These are phyloP conservation scores for Tuber indicum DNA, from an alignment of 495 filamentous ascomycete species.

Conservation along the genomic window DNA sequence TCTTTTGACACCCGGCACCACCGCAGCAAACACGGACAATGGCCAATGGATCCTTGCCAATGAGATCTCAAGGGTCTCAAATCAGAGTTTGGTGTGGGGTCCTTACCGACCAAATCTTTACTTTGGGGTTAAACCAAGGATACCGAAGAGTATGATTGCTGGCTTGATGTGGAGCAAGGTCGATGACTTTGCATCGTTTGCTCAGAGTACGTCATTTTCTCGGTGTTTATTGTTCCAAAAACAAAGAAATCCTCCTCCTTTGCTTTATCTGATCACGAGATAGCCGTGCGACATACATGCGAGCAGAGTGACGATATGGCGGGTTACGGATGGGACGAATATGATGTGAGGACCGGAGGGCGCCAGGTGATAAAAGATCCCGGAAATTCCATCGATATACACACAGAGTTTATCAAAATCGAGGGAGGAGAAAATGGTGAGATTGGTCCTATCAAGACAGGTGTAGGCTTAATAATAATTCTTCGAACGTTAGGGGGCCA, in stretches of 20 bases:
- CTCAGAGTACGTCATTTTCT: conserved; percentile 8
- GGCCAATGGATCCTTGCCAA: conserved; percentile 33
- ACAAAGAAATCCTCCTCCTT: conserved; percentile 22
- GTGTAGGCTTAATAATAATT: neutral
- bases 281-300: conserved; percentile 88
- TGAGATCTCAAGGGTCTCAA: conserved; percentile 57
- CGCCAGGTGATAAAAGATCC: conserved; percentile 83
- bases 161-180: conserved; percentile 88
- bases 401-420: conserved; percentile 87
- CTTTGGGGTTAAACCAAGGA: conserved; percentile 82
- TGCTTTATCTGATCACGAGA: neutral
- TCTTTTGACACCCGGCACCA: conserved; percentile 22
- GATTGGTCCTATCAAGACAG: neutral
- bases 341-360: conserved; percentile 80
- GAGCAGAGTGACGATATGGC: conserved; percentile 92
- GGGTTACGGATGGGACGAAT: conserved; percentile 96
- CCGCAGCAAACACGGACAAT: conserved; percentile 24
- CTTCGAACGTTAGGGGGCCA: conserved; percentile 50
- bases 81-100: conserved; percentile 89
- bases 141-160: conserved; percentile 75
- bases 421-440: conserved; percentile 74
- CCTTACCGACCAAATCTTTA: conserved; percentile 93
- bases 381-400: conserved; percentile 79
- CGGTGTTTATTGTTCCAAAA: neutral
- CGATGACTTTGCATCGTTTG: conserved; percentile 61